Percentiles rank a stretch among this genome's conserved stretches.
These are phyloP conservation scores for Globisporangium lucens DNA, from an alignment of 352 stramenopile genomes.

Conservation along the genomic window DNA sequence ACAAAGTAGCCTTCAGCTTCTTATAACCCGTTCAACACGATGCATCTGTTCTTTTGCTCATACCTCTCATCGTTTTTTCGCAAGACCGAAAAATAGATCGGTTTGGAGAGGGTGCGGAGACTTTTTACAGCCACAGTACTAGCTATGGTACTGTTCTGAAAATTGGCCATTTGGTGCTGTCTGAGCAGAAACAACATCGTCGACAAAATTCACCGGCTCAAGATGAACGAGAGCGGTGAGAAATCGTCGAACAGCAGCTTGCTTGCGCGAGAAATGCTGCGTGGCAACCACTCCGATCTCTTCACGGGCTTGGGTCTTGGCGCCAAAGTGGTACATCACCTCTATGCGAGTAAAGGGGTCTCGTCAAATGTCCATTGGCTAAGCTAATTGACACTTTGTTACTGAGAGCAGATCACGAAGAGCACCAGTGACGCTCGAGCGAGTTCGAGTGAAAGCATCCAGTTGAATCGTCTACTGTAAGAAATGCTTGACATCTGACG, in stretches of 20 bases:
- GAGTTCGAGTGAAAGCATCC: slow-evolving; percentile 18
- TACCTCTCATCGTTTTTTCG: too few species aligned
- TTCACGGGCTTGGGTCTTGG: not conserved
- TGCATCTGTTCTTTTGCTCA: too few species aligned
- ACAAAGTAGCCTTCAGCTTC: too few species aligned
- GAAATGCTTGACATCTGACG: not conserved
- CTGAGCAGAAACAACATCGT: slow-evolving; percentile 7
- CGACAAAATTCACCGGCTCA: slow-evolving; percentile 7
- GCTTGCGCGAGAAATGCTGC: not conserved
- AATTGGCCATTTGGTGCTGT: not conserved
- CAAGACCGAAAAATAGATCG: too few species aligned
- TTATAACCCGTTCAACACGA: too few species aligned
- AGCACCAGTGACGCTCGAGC: slow-evolving; percentile 3
- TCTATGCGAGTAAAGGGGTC: too few species aligned
- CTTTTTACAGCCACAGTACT: too few species aligned
- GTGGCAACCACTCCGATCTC: not conserved
- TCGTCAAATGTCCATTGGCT: not conserved
- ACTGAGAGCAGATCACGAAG: not conserved
- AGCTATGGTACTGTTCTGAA: not conserved
- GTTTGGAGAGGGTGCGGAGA: too few species aligned
- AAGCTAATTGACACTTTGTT: not conserved
- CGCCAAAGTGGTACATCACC: slow-evolving; percentile 2
- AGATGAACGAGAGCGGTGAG: not conserved
- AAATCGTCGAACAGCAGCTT: not conserved
- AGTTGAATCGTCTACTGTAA: slow-evolving; percentile 43